Percentiles rank a stretch among this genome's conserved stretches.
Conservation (phyloP, 257 asterid genomes). For the Plantago elongata region DNA sequence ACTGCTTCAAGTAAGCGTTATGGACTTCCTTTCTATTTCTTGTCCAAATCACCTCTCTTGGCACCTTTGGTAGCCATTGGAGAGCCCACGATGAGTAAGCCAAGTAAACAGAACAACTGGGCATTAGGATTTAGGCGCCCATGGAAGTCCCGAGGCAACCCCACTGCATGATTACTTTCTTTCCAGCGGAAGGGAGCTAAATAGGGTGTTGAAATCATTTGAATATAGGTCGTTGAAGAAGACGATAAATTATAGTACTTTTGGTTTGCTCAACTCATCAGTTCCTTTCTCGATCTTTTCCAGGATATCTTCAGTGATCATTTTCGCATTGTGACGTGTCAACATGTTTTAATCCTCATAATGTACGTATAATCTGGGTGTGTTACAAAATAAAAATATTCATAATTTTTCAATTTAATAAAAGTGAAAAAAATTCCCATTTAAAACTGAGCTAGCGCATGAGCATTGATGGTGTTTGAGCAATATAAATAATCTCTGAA, state of each 20-base stretch:
- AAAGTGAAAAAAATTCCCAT: too few relatives aligned
- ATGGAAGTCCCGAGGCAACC: slow-evolving; percentile 30
- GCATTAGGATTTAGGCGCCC: slow-evolving; percentile 21
- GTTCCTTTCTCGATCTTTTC: background rate
- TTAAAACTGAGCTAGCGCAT: too few relatives aligned
- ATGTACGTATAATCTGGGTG: too few relatives aligned
- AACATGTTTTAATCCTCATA: too few relatives aligned
- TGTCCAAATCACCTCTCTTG: slow-evolving; percentile 17
- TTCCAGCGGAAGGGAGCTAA: slow-evolving; percentile 15
- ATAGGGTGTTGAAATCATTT: slow-evolving; percentile 34
- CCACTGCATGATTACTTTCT: slow-evolving; percentile 24
- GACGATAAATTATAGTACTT: slow-evolving; percentile 20
- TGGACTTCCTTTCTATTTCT: slow-evolving; percentile 15
- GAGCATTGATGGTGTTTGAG: too few relatives aligned
- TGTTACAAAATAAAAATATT: too few relatives aligned
- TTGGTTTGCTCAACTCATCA: too few relatives aligned
- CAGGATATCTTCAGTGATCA: slow-evolving; percentile 23
- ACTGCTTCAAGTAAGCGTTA: slow-evolving; percentile 27
- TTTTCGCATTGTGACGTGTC: too few relatives aligned
- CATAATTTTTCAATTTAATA: too few relatives aligned
- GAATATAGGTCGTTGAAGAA: slow-evolving; percentile 23
- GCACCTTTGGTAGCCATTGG: slow-evolving; percentile 28
- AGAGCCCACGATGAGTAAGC: slow-evolving; percentile 29
- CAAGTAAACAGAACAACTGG: slow-evolving; percentile 24
- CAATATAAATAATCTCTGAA: too few relatives aligned